Percentiles rank a stretch among this genome's conserved stretches.
Evolutionary conservation across 768 basidiomycete genomes (phyloP).

Genomic region (Suillus variegatus): DNA sequence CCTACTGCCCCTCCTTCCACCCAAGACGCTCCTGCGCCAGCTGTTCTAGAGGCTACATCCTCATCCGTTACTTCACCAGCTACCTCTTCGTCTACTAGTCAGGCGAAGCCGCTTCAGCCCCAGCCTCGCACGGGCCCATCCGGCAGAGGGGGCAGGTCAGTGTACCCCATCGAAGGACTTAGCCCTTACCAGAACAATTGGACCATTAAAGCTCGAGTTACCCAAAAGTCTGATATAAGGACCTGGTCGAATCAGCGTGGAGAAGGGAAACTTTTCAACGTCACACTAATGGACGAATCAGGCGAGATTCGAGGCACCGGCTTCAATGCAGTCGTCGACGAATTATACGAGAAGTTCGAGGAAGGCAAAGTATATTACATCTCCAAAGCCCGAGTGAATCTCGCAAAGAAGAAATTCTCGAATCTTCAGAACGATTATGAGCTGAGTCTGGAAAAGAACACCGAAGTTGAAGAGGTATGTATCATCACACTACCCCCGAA

Average conservation of each 20-base stretch:
- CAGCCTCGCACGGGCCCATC: conserved; percentile 15
- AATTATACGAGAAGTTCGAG: conserved; percentile 79
- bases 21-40: conserved; percentile 26
- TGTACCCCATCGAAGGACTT: conserved; percentile 90
- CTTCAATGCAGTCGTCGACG: conserved; percentile 85
- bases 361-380: conserved; percentile 94
- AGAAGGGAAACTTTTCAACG: conserved; percentile 93
- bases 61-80: conserved; percentile 32
- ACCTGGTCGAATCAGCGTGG: conserved; percentile 89
- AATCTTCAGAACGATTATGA: conserved; percentile 93
- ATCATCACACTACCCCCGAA: conserved; percentile 1
- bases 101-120: conserved; percentile 2
- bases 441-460: conserved; percentile 78
- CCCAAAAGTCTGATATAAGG: conserved; percentile 84
- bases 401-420: conserved; percentile 96
- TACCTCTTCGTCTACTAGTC: conserved; percentile 22
- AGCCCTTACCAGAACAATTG: conserved; percentile 98
- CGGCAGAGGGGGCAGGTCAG: conserved; percentile 26
- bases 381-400: conserved; percentile 87
- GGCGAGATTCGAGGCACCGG: conserved; percentile 90
- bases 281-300: conserved; percentile 92
- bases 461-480: conserved; percentile 82
- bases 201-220: conserved; percentile 96
- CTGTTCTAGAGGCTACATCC: conserved; percentile 27
- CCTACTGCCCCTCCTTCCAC: conserved; percentile 44